A percentile compares a stretch with the other conserved stretches of the same genome.
Evolutionary conservation across 2,329 filamentous ascomycete genomes (phyloP).

Genomic region (Ceratocystis huliohia): DNA sequence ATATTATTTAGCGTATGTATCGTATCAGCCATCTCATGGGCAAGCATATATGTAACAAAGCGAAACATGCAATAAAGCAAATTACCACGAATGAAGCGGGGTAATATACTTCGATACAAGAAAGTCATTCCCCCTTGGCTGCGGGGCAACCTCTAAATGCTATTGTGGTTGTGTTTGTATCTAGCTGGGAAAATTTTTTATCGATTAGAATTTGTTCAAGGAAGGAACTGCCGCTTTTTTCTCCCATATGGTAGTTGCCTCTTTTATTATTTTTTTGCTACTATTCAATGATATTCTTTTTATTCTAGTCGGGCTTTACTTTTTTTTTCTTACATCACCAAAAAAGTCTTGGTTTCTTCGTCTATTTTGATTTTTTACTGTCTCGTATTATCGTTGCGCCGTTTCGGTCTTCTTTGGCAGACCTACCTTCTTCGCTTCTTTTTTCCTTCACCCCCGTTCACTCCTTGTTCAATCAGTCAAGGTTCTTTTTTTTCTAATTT

Average conservation of each 20-base stretch:
- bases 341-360: not conserved
- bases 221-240: slow-evolving; percentile 1
- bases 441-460: not conserved
- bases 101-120: not conserved
- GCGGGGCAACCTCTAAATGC: not conserved
- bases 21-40: not conserved
- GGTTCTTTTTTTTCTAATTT: not conserved
- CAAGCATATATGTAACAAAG: not conserved
- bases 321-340: slow-evolving; percentile 5
- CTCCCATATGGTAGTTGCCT: not conserved
- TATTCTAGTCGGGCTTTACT: not conserved
- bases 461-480: no score
- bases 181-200: slow-evolving; percentile 1
- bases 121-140: not conserved
- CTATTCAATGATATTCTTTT: slow-evolving; percentile 1
- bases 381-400: not conserved
- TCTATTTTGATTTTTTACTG: not conserved
- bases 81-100: not conserved
- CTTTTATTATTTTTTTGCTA: slow-evolving; percentile 4
- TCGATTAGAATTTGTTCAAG: slow-evolving; percentile 5
- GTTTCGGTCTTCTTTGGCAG: not conserved
- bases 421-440: not conserved
- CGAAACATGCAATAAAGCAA: slow-evolving; percentile 7
- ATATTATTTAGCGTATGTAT: slow-evolving; percentile 1
- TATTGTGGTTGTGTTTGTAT: not conserved